Percentiles rank a stretch among this genome's conserved stretches.
Conservation (phyloP, 441 rosid species). For the Flueggea neowawraea region DNA sequence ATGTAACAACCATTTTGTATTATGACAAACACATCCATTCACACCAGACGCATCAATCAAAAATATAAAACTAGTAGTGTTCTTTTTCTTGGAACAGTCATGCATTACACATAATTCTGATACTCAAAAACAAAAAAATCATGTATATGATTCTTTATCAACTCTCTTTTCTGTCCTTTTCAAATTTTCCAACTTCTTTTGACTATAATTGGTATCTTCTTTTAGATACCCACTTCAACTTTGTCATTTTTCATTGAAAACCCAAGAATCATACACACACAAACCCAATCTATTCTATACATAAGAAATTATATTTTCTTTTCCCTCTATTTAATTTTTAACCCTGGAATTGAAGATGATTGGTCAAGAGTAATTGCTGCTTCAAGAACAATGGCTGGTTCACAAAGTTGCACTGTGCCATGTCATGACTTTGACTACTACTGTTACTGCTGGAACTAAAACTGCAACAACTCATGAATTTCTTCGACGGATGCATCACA, state of each 20-base stretch:
- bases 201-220: slow-evolving; percentile 28
- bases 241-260: slow-evolving; percentile 14
- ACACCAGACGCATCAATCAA: no score
- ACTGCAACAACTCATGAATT: slow-evolving; percentile 35
- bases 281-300: slow-evolving; percentile 17
- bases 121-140: no score
- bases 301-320: slow-evolving; percentile 9
- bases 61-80: no score
- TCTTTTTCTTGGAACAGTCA: no score
- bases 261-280: slow-evolving; percentile 16
- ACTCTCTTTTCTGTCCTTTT: neutral
- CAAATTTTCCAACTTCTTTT: slow-evolving; percentile 21
- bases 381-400: slow-evolving; percentile 45
- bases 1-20: no score
- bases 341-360: slow-evolving; percentile 58
- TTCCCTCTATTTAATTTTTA: slow-evolving; percentile 6
- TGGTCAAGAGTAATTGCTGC: slow-evolving; percentile 54
- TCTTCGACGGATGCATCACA: slow-evolving; percentile 42
- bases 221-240: slow-evolving; percentile 24
- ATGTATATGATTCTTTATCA: no score
- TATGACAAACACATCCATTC: no score
- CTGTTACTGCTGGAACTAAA: slow-evolving; percentile 34
- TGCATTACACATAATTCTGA: no score
- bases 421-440: slow-evolving; percentile 20
- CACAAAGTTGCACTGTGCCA: slow-evolving; percentile 32